Evolutionary conservation across 2,329 filamentous ascomycete genomes (phyloP).

Genomic region (Davidsoniella virescens): DNA sequence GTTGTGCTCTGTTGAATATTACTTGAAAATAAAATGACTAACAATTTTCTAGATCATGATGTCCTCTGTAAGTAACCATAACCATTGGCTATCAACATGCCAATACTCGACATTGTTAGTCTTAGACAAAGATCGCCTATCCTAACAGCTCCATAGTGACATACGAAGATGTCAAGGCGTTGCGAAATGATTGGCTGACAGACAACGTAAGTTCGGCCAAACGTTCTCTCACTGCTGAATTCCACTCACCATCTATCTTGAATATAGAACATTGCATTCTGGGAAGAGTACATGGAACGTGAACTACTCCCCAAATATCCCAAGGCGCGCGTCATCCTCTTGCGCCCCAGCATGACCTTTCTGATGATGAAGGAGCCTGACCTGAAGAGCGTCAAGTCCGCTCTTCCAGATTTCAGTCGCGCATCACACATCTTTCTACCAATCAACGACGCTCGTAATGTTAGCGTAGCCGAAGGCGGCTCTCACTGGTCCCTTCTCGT

Average conservation of each 20-base stretch:
- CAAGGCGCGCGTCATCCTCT: slow-evolving; percentile 71
- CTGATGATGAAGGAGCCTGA: slow-evolving; percentile 64
- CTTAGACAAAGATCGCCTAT: neutral
- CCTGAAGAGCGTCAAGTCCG: slow-evolving; percentile 39
- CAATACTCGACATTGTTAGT: too few species aligned
- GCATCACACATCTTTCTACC: slow-evolving; percentile 92
- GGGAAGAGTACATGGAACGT: slow-evolving; percentile 92
- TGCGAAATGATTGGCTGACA: slow-evolving; percentile 89
- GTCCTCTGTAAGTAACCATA: slow-evolving; percentile 20
- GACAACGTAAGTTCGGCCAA: slow-evolving; percentile 56
- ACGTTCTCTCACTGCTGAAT: slow-evolving; percentile 2
- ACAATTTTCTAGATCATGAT: slow-evolving; percentile 20
- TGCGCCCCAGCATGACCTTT: slow-evolving; percentile 85
- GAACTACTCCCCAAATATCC: slow-evolving; percentile 70
- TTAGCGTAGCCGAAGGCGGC: slow-evolving; percentile 67
- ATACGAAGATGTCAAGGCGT: slow-evolving; percentile 64
- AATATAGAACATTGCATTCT: slow-evolving; percentile 84
- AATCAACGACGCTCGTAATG: slow-evolving; percentile 74
- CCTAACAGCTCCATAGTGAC: slow-evolving; percentile 12
- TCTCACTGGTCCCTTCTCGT: slow-evolving; percentile 90
- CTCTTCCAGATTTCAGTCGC: slow-evolving; percentile 62
- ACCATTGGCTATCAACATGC: neutral
- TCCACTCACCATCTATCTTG: neutral
- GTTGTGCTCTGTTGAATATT: neutral
- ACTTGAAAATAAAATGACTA: slow-evolving; percentile 2